Base-by-base conservation (phyloP, 805 yeast genomes). In the Kazachstania taianensis region DNA sequence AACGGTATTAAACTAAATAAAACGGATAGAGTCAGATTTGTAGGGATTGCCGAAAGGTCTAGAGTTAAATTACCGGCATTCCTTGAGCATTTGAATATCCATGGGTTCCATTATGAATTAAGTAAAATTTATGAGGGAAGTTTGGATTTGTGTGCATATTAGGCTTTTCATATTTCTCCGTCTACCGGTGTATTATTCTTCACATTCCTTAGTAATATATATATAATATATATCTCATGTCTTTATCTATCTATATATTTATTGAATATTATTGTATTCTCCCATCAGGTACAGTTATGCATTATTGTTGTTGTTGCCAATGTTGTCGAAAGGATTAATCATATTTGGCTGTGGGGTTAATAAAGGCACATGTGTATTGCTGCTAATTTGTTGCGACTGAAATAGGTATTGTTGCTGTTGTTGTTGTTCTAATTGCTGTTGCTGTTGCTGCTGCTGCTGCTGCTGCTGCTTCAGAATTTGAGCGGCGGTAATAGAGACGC, bases 1-100 rank as follows among this genome's bases (percentile, higher is more conserved):
- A 66, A 63, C 19, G 40, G 41, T 4, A 43, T 50, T 8, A 55
- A 52, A 28, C 53, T 73, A 53, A 64, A 61, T 20, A 55, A 53
- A 6, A 76, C 82, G 0, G 79, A 74, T 36, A 48, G 55, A 3
- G 71, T 74, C 5, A 58, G 82, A 37, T 59, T 75, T 15, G 56
- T 61, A 20, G 70, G 75, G 1, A 70, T 75, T 13, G 72, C 73
- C 0, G 72, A 70, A 43, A 57, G 80, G 19, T 55, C 77, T 18
- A 58, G 81, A 30, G 46, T 68, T 4, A 60, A 53, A 14, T 48
- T 73, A 3, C 59, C 65, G 5, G 50, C 52, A 7, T 50, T 43
- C 28, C 57, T 67, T 28, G 64, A 56, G 30, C 49, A 46, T 9
- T 49, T 55, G 26, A 37, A 46, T 7, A 44, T 66, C n/a, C 61